phyloP scores from a whole-genome alignment of 2,329 filamentous ascomycete species.

The Phialophora macrospora region DNA sequence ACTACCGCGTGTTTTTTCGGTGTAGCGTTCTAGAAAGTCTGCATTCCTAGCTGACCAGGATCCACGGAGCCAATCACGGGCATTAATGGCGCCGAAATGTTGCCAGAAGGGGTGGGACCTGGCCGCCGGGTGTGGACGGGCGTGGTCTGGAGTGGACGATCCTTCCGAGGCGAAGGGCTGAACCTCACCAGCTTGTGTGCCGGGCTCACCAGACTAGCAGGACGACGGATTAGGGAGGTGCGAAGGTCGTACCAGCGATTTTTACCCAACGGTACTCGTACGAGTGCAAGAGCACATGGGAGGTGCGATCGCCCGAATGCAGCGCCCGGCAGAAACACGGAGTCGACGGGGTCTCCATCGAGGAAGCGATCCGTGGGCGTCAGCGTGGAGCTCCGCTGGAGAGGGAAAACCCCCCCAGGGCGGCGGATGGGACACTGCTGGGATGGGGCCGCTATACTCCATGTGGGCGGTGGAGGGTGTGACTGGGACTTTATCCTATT shows the following conservation, averaged over 20 bases:
- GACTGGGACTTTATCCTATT: slow-evolving; percentile 28
- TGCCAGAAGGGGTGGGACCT: slow-evolving; percentile 20
- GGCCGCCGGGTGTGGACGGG: neutral
- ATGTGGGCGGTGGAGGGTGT: slow-evolving; percentile 1
- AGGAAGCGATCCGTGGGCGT: neutral
- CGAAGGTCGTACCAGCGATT: slow-evolving; percentile 7
- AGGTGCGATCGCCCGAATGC: neutral
- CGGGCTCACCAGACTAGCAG: neutral
- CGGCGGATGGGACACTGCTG: neutral
- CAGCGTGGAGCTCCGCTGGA: slow-evolving; percentile 11
- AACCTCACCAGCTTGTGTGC: neutral
- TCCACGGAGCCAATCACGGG: slow-evolving; percentile 18
- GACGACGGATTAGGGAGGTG: neutral
- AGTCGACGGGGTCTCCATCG: neutral
- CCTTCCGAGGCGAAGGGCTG: slow-evolving; percentile 20
- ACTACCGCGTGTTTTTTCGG: slow-evolving; percentile 18
- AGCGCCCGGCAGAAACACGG: neutral
- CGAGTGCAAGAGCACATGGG: neutral
- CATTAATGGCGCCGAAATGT: slow-evolving; percentile 7
- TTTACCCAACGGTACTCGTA: slow-evolving; percentile 22
- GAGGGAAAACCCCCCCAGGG: neutral
- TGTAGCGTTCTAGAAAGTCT: slow-evolving; percentile 28
- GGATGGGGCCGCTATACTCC: neutral
- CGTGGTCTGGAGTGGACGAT: slow-evolving; percentile 21
- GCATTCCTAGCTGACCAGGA: slow-evolving; percentile 19